phyloP scores from a whole-genome alignment of 2,329 filamentous ascomycete genomes.

The Plectosphaerella sp. region DNA sequence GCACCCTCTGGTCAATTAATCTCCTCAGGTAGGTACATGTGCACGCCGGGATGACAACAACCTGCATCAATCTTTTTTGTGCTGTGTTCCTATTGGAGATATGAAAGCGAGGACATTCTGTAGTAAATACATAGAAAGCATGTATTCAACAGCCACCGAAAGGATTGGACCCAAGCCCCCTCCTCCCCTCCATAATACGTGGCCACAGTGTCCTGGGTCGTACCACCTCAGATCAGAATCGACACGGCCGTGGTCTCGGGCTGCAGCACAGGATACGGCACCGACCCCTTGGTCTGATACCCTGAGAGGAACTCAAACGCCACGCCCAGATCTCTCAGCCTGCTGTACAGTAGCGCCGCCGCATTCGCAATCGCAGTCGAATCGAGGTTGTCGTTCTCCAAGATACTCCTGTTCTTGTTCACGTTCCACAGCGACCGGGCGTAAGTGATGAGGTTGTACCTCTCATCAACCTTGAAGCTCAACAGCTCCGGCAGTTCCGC shows the following conservation, averaged over 20 bases:
- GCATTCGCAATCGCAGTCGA: background rate
- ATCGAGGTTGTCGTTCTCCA: slow-evolving; percentile 13
- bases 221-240: slow-evolving; percentile 11
- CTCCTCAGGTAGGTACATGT: too few species aligned
- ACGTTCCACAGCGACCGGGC: slow-evolving; percentile 29
- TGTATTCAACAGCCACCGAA: too few species aligned
- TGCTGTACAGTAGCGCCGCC: slow-evolving; percentile 20
- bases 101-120: too few species aligned
- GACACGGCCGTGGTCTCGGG: slow-evolving; percentile 30
- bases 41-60: too few species aligned
- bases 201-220: too few species aligned
- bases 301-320: slow-evolving; percentile 21
- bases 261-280: slow-evolving; percentile 33
- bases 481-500: slow-evolving; percentile 40
- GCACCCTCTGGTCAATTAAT: too few species aligned
- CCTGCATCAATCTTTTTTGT: too few species aligned
- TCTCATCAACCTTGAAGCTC: slow-evolving; percentile 33
- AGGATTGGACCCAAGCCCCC: too few species aligned
- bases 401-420: slow-evolving; percentile 14
- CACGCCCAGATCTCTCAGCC: slow-evolving; percentile 19
- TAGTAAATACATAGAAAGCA: too few species aligned
- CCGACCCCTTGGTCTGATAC: slow-evolving; percentile 23
- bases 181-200: too few species aligned
- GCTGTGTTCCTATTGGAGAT: too few species aligned
- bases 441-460: slow-evolving; percentile 34